Evolutionary conservation across 331 rosid species (phyloP).

Genomic region (Arachis monticola): DNA sequence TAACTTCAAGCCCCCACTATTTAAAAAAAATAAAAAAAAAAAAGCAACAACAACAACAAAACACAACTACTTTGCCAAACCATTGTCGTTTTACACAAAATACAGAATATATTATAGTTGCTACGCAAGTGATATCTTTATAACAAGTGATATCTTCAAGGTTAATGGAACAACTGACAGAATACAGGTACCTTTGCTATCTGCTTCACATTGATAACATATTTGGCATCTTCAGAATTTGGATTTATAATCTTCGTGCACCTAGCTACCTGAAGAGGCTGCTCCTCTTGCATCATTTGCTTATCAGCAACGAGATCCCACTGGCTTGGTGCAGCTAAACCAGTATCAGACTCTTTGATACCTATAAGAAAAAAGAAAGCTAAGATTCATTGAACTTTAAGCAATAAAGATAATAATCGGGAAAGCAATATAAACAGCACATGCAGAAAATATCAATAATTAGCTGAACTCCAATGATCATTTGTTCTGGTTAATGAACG

Average conservation of each 20-base stretch:
- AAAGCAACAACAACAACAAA: not conserved
- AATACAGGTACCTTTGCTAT: slow-evolving; percentile 70
- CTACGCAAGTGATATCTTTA: not conserved
- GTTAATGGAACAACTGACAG: too few species aligned
- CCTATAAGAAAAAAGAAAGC: slow-evolving; percentile 47
- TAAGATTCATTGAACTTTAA: not conserved
- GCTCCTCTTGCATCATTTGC: slow-evolving; percentile 98
- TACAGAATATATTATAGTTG: slow-evolving; percentile 3
- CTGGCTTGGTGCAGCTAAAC: slow-evolving; percentile 93
- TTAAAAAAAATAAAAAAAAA: not conserved
- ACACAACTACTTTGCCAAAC: slow-evolving; percentile 24
- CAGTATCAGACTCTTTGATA: slow-evolving; percentile 94
- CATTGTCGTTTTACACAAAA: slow-evolving; percentile 20
- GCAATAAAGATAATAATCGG: slow-evolving; percentile 8
- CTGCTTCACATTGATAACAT: slow-evolving; percentile 86
- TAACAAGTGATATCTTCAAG: not conserved
- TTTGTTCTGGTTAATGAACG: slow-evolving; percentile 13
- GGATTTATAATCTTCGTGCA: slow-evolving; percentile 93
- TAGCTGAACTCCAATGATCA: not conserved
- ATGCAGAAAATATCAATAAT: slow-evolving; percentile 21
- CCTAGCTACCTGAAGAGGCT: slow-evolving; percentile 96
- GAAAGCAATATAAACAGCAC: not conserved
- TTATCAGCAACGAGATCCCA: slow-evolving; percentile 94
- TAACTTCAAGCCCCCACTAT: not conserved
- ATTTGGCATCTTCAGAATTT: slow-evolving; percentile 91